Conservation (phyloP, 2,329 filamentous ascomycete species). For the Fusarium beomiforme region DNA sequence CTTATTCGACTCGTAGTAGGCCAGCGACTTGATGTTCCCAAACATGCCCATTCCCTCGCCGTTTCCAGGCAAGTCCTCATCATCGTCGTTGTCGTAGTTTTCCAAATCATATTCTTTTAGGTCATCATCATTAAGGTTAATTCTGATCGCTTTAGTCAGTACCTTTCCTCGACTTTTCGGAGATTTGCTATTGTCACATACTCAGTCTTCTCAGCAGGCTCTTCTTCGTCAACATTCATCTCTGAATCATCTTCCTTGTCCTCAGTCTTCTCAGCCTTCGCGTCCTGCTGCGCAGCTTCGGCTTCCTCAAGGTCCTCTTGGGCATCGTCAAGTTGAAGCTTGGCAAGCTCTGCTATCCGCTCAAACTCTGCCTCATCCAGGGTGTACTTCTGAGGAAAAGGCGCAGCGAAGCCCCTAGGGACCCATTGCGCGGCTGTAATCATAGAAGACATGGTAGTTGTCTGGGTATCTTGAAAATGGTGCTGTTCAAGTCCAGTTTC, state of each 20-base stretch:
- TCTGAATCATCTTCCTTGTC: constrained; percentile 48
- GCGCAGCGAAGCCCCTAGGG: constrained; percentile 78
- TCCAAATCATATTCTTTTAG: constrained; percentile 97
- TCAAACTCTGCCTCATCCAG: constrained; percentile 80
- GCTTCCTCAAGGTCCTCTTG: constrained; percentile 85
- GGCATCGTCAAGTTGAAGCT: constrained; percentile 89
- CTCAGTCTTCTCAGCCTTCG: constrained; percentile 39
- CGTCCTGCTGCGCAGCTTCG: constrained; percentile 51
- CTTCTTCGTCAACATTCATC: constrained; percentile 49
- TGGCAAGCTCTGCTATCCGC: constrained; percentile 78
- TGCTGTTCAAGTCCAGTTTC: constrained; percentile 29
- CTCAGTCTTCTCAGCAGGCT: constrained; percentile 50
- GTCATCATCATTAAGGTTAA: constrained; percentile 76
- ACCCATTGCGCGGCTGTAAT: constrained; percentile 82
- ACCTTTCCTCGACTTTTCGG: neutral
- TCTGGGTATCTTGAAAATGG: constrained; percentile 42
- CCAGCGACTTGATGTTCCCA: constrained; percentile 90
- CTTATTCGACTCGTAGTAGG: constrained; percentile 93
- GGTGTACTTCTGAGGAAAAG: constrained; percentile 78
- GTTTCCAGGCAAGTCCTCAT: constrained; percentile 56
- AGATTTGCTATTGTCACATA: constrained; percentile 27
- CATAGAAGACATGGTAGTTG: constrained; percentile 68
- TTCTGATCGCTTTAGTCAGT: constrained; percentile 49
- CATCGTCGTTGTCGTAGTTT: constrained; percentile 89
- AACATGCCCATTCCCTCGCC: constrained; percentile 89